Evolutionary conservation across 257 asterid genomes (phyloP).

Genomic region (Rauvolfia tetraphylla): DNA sequence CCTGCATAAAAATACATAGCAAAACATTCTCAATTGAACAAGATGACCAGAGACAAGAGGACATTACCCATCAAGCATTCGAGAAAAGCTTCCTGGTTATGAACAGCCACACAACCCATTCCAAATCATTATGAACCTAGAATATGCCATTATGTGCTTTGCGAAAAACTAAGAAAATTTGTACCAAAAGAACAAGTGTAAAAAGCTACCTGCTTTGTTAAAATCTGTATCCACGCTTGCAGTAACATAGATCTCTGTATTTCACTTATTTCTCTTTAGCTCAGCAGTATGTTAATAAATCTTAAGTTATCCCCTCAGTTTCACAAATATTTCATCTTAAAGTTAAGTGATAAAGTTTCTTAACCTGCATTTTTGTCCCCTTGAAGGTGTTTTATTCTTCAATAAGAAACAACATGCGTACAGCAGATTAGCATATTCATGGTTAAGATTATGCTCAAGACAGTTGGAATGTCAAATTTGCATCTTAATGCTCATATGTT

Average conservation of each 20-base stretch:
- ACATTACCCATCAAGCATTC: too few species aligned
- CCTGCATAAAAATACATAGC: constrained; percentile 35
- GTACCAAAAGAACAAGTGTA: neutral
- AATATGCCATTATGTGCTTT: neutral
- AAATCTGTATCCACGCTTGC: neutral
- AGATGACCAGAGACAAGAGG: neutral
- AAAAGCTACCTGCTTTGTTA: neutral
- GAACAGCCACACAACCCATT: neutral
- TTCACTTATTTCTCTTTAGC: neutral
- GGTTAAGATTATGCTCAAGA: neutral
- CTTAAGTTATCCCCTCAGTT: neutral
- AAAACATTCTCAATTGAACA: constrained; percentile 1
- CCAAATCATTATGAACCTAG: neutral
- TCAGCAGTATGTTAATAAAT: neutral
- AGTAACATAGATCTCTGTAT: neutral
- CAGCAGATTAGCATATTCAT: neutral
- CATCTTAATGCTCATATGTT: neutral
- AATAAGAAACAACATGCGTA: neutral
- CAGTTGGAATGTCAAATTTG: neutral
- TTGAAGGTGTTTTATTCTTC: neutral
- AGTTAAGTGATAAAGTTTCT: neutral
- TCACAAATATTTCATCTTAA: neutral
- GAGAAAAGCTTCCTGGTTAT: neutral
- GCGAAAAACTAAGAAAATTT: neutral
- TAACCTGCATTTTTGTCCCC: neutral